Base-by-base conservation (phyloP, 2,329 filamentous ascomycete genomes). In the Aspergillus clavatus region DNA sequence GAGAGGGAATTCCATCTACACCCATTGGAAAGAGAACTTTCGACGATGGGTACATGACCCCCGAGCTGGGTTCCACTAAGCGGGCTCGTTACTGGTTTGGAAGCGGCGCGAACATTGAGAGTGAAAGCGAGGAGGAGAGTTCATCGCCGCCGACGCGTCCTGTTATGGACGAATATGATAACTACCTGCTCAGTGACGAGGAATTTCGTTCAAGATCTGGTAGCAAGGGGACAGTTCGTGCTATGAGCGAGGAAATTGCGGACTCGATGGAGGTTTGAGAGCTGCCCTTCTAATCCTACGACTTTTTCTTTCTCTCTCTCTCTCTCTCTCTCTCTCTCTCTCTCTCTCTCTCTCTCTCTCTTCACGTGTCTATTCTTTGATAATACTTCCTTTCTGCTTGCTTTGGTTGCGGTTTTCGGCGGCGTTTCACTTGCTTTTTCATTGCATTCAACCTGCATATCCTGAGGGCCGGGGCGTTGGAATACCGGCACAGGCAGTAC, bases 41-140 rank as follows among this genome's bases (percentile, higher is more conserved):
- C 37, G 72, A 75, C 24, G 73, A 75, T 26, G 72, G 68, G 4
- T 75, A 71, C 52, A 61, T 71, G 14, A 76, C 72, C 12, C 71
- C 78, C 2, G 72, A 75, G 50, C 58, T 70, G 3, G 82, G 82
- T 27, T 84, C 84, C 6, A 81, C 80, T 58, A 96, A 96, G 73
- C 84, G 90, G 38, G 88, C 89, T 11, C 81, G 79, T 50, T 96
- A 88, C 68, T 96, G 90, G 91, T 78, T 96, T 3, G 89, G 89
- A 33, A 83, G 88, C 50, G 76, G 72, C 29, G 73, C 76, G 3
- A 68, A 68, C 28, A 60, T 70, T 42, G 61, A 70, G 33, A 63
- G 70, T 8, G 68, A 71, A 24, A 66, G 64, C 41, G 68, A 71
- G 40, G 69, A 68, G 51, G 66, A 70, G 12, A 47, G 48, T 24